Conservation (phyloP, 2,329 filamentous ascomycete genomes). For the Fonsecaea nubica region DNA sequence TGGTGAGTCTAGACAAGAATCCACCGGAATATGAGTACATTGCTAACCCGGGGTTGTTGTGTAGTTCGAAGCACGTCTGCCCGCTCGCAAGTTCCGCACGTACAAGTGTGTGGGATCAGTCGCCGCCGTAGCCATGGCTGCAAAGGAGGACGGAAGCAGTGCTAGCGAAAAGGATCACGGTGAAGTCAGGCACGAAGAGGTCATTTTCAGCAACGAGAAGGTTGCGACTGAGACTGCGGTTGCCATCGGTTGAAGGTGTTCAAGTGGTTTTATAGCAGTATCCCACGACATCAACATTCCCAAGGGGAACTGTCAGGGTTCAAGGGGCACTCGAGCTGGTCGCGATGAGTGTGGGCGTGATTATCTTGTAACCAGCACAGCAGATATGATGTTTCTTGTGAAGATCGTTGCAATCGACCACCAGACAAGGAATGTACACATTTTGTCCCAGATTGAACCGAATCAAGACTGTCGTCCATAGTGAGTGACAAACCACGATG, state of each 20-base stretch:
- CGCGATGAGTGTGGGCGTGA: not conserved
- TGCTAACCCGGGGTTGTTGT: constrained; percentile 10
- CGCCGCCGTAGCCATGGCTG: constrained; percentile 35
- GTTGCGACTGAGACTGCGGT: constrained; percentile 53
- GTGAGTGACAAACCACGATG: no score
- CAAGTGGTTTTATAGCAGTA: not conserved
- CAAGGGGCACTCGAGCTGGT: not conserved
- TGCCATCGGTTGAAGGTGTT: constrained; percentile 23
- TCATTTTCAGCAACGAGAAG: constrained; percentile 28
- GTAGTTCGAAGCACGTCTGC: constrained; percentile 49
- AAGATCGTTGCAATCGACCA: not conserved
- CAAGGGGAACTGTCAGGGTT: not conserved
- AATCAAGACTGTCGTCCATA: no score
- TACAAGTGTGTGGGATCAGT: constrained; percentile 47
- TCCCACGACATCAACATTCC: not conserved
- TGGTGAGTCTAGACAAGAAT: constrained; percentile 37
- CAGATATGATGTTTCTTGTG: not conserved
- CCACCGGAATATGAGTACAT: not conserved
- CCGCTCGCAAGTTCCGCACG: constrained; percentile 47
- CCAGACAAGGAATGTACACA: not conserved
- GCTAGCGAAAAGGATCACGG: constrained; percentile 26
- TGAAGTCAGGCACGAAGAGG: constrained; percentile 31
- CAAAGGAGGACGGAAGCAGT: constrained; percentile 21
- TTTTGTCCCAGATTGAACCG: not conserved
- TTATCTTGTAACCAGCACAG: not conserved